Evolutionary conservation across 2,329 filamentous ascomycete genomes (phyloP).

Genomic region (Aureobasidium melanogenum): DNA sequence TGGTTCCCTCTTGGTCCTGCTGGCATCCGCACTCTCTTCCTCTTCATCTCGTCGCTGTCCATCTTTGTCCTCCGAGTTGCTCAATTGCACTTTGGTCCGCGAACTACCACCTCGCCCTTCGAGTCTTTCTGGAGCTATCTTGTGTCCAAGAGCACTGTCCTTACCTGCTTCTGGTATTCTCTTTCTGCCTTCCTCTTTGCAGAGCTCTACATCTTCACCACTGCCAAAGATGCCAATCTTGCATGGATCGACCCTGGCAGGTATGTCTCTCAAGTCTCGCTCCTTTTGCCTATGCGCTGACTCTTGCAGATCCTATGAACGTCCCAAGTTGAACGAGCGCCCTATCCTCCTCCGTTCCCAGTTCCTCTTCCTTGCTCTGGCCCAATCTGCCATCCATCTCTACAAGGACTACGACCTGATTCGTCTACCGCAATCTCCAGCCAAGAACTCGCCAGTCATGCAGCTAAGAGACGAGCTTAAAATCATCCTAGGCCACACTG

Average conservation of each 20-base stretch:
- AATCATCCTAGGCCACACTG: not conserved
- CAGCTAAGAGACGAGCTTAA: not conserved
- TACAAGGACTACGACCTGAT: conserved; percentile 65
- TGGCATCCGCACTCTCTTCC: conserved; percentile 63
- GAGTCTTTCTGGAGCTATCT: conserved; percentile 54
- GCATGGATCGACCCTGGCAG: conserved; percentile 63
- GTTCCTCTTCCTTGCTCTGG: conserved; percentile 57
- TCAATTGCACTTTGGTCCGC: conserved; percentile 31
- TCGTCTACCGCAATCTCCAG: conserved; percentile 29
- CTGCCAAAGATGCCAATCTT: conserved; percentile 51
- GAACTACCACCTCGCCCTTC: conserved; percentile 61
- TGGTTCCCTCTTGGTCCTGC: conserved; percentile 78
- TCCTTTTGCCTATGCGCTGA: not conserved
- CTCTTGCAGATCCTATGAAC: conserved; percentile 48
- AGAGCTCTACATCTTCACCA: conserved; percentile 70
- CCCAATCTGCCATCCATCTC: conserved; percentile 64
- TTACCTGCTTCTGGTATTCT: conserved; percentile 67
- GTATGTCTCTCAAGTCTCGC: conserved; percentile 33
- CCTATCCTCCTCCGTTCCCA: conserved; percentile 70
- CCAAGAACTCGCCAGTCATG: not conserved
- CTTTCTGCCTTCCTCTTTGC: conserved; percentile 72
- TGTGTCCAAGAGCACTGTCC: conserved; percentile 51
- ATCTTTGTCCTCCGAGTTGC: conserved; percentile 76
- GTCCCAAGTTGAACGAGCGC: conserved; percentile 74
- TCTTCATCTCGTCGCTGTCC: conserved; percentile 67